phyloP scores from a whole-genome alignment of 177 flowering plant species.

The Vitis hybrid region DNA sequence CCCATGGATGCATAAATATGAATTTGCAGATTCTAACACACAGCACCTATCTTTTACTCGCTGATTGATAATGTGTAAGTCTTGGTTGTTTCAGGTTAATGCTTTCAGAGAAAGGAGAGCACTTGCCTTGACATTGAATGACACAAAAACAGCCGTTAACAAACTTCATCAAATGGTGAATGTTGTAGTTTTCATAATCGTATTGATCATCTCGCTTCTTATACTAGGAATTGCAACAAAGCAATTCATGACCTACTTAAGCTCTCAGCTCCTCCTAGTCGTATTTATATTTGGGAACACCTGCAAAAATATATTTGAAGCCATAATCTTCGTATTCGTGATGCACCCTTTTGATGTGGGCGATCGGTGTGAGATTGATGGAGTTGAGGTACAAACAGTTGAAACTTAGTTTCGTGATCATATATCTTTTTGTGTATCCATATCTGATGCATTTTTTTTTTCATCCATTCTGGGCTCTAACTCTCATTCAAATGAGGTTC shows the following conservation, averaged over 20 bases:
- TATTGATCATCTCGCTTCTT: constrained; percentile 37
- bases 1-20: no score
- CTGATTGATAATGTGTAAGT: no score
- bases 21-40: no score
- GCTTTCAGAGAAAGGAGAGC: constrained; percentile 68
- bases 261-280: constrained; percentile 58
- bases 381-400: constrained; percentile 46
- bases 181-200: constrained; percentile 34
- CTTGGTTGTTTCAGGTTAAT: constrained; percentile 38
- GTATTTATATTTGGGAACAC: constrained; percentile 70
- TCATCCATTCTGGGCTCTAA: background rate
- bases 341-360: constrained; percentile 79
- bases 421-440: background rate
- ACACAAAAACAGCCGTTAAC: constrained; percentile 73
- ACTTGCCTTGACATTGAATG: constrained; percentile 64
- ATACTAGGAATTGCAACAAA: constrained; percentile 49
- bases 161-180: constrained; percentile 57
- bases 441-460: background rate
- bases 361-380: constrained; percentile 67
- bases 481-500: constrained; percentile 6
- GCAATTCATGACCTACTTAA: constrained; percentile 35
- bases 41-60: no score
- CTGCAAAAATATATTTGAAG: constrained; percentile 60
- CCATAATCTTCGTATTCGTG: constrained; percentile 61
- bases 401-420: background rate